phyloP scores from a whole-genome alignment of 2,329 filamentous ascomycete species.

The Pochonia chlamydosporia region DNA sequence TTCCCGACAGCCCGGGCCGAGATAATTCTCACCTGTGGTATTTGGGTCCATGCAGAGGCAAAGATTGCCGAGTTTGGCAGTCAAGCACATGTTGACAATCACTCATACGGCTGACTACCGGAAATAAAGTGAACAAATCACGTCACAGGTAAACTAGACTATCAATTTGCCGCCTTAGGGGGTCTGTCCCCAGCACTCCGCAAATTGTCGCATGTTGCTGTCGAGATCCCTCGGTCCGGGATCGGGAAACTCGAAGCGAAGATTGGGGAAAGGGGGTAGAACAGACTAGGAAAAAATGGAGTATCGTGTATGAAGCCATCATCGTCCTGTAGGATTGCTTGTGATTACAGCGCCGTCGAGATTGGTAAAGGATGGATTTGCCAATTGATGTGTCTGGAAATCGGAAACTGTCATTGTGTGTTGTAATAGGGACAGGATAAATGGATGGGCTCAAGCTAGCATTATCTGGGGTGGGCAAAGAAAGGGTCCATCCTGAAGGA shows the following conservation, averaged over 20 bases:
- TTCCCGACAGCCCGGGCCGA: background rate
- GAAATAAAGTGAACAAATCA: background rate
- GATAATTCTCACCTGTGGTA: background rate
- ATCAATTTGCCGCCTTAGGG: background rate
- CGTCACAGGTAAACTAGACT: background rate
- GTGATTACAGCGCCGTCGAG: background rate
- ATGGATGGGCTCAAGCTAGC: background rate
- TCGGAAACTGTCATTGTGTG: background rate
- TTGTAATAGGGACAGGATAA: background rate
- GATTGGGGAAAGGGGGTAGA: background rate
- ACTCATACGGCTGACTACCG: background rate
- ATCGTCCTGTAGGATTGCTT: background rate
- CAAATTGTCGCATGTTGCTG: background rate
- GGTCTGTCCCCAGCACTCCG: background rate
- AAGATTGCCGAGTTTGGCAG: background rate
- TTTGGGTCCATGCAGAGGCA: background rate
- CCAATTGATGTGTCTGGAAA: background rate
- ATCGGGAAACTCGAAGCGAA: background rate
- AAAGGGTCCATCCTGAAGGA: background rate
- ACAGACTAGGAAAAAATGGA: too few species aligned
- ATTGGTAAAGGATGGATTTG: background rate
- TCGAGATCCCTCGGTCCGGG: background rate
- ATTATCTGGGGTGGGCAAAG: background rate
- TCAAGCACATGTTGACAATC: background rate
- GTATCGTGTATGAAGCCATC: background rate